Conservation (phyloP, 2,329 filamentous ascomycete genomes). For the Byssoonygena ceratinophila region DNA sequence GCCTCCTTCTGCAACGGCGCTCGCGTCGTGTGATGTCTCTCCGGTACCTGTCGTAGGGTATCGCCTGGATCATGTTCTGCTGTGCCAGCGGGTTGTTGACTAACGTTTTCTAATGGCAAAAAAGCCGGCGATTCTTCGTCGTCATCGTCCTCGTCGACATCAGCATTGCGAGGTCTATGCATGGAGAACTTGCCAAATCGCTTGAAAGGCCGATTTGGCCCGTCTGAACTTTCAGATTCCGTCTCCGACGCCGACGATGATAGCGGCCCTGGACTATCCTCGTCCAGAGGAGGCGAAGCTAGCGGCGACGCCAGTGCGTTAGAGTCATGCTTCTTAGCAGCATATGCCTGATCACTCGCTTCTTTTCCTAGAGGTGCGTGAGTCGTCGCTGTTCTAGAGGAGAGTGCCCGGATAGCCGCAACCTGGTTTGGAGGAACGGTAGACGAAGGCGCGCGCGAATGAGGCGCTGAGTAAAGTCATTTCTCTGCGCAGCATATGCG, state of each 20-base stretch:
- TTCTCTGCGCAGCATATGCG: not conserved
- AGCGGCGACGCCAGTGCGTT: slow-evolving; percentile 16
- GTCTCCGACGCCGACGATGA: slow-evolving; percentile 23
- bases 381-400: not conserved
- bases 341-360: slow-evolving; percentile 14
- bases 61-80: slow-evolving; percentile 29
- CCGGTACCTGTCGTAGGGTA: slow-evolving; percentile 32
- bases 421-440: not conserved
- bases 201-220: slow-evolving; percentile 25
- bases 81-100: not conserved
- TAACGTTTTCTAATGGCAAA: slow-evolving; percentile 27
- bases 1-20: slow-evolving; percentile 24
- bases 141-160: slow-evolving; percentile 34
- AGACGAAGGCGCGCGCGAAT: not conserved
- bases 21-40: slow-evolving; percentile 20
- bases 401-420: not conserved
- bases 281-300: slow-evolving; percentile 26
- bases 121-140: slow-evolving; percentile 40
- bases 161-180: slow-evolving; percentile 24
- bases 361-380: not conserved
- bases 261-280: slow-evolving; percentile 22
- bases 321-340: not conserved
- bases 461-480: not conserved
- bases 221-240: slow-evolving; percentile 25
- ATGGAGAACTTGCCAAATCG: slow-evolving; percentile 33